A percentile compares a stretch with the other conserved stretches of the same genome.
Evolutionary conservation across 1,139 yeast species (phyloP).

Genomic region (Candida sanyaensis): DNA sequence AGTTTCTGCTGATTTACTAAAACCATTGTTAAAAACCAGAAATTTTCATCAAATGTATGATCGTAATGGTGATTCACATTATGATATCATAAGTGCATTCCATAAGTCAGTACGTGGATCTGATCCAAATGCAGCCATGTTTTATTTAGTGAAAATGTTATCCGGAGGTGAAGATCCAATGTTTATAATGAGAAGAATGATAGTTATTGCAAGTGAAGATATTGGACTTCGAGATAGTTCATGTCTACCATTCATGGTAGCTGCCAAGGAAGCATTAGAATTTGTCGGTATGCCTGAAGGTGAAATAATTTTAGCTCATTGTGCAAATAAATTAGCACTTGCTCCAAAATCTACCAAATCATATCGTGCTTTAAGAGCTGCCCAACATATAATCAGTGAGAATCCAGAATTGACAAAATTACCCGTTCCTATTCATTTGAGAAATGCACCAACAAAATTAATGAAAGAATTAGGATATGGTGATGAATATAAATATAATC

Average conservation of each 20-base stretch:
- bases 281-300: conserved; percentile 98
- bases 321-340: conserved; percentile 83
- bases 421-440: conserved; percentile 75
- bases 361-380: conserved; percentile 72
- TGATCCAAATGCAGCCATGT: conserved; percentile 86
- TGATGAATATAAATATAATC: conserved; percentile 84
- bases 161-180: conserved; percentile 93
- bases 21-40: conserved; percentile 35
- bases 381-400: conserved; percentile 57
- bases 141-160: conserved; percentile 84
- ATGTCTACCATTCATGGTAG: conserved; percentile 82
- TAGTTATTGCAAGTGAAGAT: conserved; percentile 90
- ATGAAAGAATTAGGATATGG: conserved; percentile 91
- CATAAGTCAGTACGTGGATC: conserved; percentile 90
- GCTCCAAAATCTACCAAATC: conserved; percentile 87
- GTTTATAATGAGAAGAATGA: conserved; percentile 89
- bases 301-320: conserved; percentile 85
- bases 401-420: conserved; percentile 66
- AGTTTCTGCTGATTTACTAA: conserved; percentile 36
- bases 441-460: conserved; percentile 91
- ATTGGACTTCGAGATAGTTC: conserved; percentile 81
- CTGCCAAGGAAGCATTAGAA: conserved; percentile 85
- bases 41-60: conserved; percentile 72
- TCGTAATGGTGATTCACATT: conserved; percentile 86
- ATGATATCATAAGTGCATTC: conserved; percentile 91